Conservation (phyloP, 164 flowering plant species). For the Nymphaea thermarum region DNA sequence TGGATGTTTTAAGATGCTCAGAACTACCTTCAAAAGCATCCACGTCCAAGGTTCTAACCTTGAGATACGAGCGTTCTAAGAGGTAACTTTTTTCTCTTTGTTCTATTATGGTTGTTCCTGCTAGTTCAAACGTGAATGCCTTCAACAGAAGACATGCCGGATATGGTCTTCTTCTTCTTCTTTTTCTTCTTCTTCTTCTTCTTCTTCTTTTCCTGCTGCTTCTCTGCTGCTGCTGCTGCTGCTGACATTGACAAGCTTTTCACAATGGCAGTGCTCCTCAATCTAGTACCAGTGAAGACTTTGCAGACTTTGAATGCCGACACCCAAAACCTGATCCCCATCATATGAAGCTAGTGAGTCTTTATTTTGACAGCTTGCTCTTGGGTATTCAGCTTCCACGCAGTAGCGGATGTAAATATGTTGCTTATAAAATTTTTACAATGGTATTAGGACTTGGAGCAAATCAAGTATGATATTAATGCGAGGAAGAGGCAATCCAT, state of each 20-base stretch:
- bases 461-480: not conserved
- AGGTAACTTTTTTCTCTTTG: not conserved
- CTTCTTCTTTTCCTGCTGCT: not conserved
- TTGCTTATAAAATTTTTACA: not conserved
- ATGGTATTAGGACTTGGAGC: not conserved
- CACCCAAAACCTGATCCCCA: not conserved
- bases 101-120: too few relatives aligned
- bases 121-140: too few relatives aligned
- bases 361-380: not conserved
- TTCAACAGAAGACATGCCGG: too few relatives aligned
- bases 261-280: conserved; percentile 2
- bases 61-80: conserved; percentile 1
- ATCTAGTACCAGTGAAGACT: not conserved
- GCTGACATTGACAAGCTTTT: not conserved
- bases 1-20: not conserved
- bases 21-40: not conserved
- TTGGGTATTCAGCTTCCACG: too few relatives aligned
- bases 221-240: not conserved
- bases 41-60: not conserved
- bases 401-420: too few relatives aligned
- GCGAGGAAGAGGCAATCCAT: not conserved
- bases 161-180: not conserved
- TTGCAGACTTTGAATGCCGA: not conserved
- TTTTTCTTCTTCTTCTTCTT: not conserved
- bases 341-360: not conserved